Conservation (phyloP, 1,284 basidiomycete species). For the Salmacisia buchloeana region DNA sequence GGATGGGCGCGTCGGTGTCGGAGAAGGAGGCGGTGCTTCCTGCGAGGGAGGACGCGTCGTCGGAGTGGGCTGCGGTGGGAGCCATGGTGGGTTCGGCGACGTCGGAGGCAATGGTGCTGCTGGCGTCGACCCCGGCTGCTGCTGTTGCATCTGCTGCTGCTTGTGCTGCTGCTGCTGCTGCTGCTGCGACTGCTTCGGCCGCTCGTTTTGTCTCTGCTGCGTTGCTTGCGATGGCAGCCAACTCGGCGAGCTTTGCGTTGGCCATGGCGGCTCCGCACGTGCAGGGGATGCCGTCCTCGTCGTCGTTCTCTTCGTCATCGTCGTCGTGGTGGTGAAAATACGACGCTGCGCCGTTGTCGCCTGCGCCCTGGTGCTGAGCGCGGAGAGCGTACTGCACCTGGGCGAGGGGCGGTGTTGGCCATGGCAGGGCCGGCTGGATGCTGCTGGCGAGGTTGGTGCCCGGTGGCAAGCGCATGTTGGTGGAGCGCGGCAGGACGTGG, state of each 20-base stretch:
- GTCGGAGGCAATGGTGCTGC: neutral
- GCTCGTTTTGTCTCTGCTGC: neutral
- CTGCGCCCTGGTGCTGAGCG: too few relatives aligned
- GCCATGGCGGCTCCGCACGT: neutral
- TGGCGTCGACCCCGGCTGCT: too few relatives aligned
- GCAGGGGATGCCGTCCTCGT: neutral
- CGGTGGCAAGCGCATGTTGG: neutral
- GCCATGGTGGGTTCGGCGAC: neutral
- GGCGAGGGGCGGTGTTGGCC: neutral
- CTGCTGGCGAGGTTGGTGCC: neutral
- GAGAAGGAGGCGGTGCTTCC: neutral
- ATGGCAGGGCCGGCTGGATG: neutral
- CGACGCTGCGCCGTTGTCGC: too few relatives aligned
- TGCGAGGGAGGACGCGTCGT: neutral
- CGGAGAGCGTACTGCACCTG: too few relatives aligned
- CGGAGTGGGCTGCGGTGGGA: neutral
- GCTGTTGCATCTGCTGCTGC: neutral
- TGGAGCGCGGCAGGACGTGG: slow-evolving; percentile 1
- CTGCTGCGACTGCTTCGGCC: neutral
- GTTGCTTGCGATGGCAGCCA: neutral
- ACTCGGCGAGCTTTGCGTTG: neutral
- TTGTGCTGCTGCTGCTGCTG: neutral
- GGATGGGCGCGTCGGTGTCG: neutral
- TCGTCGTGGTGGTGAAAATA: neutral
- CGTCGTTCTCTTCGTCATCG: neutral